A percentile compares a stretch with the other conserved stretches of the same genome.
Evolutionary conservation across 2,329 filamentous ascomycete genomes (phyloP).

Genomic region (Alternaria burnsii): DNA sequence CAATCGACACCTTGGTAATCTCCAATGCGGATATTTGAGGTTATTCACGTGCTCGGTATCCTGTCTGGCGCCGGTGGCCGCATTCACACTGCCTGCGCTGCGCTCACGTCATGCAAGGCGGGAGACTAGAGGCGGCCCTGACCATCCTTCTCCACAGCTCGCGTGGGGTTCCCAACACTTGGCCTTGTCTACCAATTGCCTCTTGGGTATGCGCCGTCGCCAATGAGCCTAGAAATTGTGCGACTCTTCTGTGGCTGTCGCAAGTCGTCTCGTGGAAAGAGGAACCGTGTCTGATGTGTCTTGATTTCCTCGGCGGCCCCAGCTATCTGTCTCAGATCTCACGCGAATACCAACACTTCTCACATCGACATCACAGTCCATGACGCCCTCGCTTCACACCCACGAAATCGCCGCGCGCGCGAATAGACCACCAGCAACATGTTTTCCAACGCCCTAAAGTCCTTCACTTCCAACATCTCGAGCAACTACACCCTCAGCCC

Average conservation of each 20-base stretch:
- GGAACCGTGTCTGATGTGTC: conserved; percentile 17
- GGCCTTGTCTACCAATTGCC: conserved; percentile 15
- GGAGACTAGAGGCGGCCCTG: conserved; percentile 17
- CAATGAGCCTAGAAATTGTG: conserved; percentile 3
- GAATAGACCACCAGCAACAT: conserved; percentile 64
- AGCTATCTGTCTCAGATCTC: conserved; percentile 31
- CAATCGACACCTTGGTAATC: conserved; percentile 16
- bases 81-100: conserved; percentile 7
- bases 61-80: conserved; percentile 7
- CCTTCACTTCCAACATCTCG: conserved; percentile 91
- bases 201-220: neutral
- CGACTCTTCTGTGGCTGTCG: neutral
- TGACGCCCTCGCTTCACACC: conserved; percentile 35
- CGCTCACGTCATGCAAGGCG: conserved; percentile 28
- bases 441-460: conserved; percentile 90
- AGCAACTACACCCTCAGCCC: conserved; percentile 87
- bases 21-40: conserved; percentile 36
- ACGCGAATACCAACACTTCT: conserved; percentile 22
- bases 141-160: conserved; percentile 24
- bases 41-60: conserved; percentile 30
- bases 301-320: conserved; percentile 30
- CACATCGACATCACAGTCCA: conserved; percentile 33
- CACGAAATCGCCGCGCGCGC: conserved; percentile 35
- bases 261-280: conserved; percentile 1
- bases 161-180: conserved; percentile 25